Base-by-base conservation (phyloP, 257 asterid genomes). In the Plectranthus barbatus region DNA sequence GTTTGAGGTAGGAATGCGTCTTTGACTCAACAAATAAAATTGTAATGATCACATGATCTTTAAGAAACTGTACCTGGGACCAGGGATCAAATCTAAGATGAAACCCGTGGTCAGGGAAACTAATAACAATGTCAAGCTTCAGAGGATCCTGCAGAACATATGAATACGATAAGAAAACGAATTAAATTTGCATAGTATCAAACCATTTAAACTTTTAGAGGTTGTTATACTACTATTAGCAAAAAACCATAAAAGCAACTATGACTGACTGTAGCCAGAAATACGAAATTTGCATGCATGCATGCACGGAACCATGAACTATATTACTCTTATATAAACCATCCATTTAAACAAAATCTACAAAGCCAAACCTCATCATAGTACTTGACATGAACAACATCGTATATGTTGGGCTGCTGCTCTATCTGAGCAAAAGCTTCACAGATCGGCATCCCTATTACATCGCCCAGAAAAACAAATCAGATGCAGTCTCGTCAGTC, bases 51-150 rank as follows among this genome's bases (percentile, higher is more conserved):
- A 51, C 12, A 46, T 63, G 64, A 41, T 69, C 60, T 45, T 52
- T 23, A 69, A 9, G 52, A 18, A 18, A 55, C 54, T 70, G 24
- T 79, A 89, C 97, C 97, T 89, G 95, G 37, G 97, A 83, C 91
- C 94, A 84, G 58, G 97, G 95, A 72, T 89, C 91, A 67, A 89
- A 89, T 57, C 97, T 81, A 9, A 89, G 83, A 77, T 89, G 97
- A 68, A 89, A 89, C 4, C 97, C 97, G 75, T 89, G 91, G 65
- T 89, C 94, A 2, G 97, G 95, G 74, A 89, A 89, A 83, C 91
- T 89, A 57, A 89, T 86, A 62, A 89, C 97, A 45, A 83, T 77
- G 60, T 89, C 97, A 19, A 89, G 89, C 58, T 80, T 84, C 64
- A 89, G 55, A 29, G 95, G 97, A 48, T 86, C 97, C 96, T 88